phyloP scores from a whole-genome alignment of 352 stramenopile genomes.

The Aphanomyces cochlioides region DNA sequence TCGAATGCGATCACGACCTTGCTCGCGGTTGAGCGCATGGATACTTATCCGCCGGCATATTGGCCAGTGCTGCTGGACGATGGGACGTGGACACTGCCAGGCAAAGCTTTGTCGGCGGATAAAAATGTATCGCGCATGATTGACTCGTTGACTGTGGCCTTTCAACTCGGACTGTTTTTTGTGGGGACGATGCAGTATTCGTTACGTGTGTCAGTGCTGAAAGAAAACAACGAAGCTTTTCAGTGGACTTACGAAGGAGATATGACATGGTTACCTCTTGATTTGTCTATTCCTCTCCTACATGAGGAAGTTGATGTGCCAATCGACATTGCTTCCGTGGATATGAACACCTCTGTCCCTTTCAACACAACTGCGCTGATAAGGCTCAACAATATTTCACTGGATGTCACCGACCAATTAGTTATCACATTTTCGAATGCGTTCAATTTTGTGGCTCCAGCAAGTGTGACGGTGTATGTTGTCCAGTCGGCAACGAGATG shows the following conservation, averaged over 20 bases:
- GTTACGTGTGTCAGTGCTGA: slow-evolving; percentile 58
- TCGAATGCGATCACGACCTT: too few relatives aligned
- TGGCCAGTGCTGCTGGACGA: too few relatives aligned
- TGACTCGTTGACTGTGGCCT: too few relatives aligned
- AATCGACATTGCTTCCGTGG: slow-evolving; percentile 64
- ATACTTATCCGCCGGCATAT: too few relatives aligned
- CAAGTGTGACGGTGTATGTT: not conserved
- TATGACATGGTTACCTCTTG: slow-evolving; percentile 64
- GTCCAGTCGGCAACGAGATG: not conserved
- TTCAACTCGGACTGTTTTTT: too few relatives aligned
- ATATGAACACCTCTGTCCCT: slow-evolving; percentile 64
- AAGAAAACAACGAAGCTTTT: slow-evolving; percentile 60
- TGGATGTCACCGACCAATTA: slow-evolving; percentile 55
- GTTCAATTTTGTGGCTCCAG: too few relatives aligned
- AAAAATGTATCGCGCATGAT: too few relatives aligned
- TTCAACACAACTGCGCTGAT: slow-evolving; percentile 50
- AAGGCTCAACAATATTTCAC: slow-evolving; percentile 63
- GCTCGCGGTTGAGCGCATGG: too few relatives aligned
- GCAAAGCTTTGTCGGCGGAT: too few relatives aligned
- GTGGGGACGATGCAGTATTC: slow-evolving; percentile 7
- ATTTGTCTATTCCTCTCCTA: too few relatives aligned
- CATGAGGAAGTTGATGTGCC: slow-evolving; percentile 29
- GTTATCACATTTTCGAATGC: not conserved
- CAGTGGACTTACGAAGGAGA: slow-evolving; percentile 70
- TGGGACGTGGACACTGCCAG: too few relatives aligned